These are phyloP conservation scores for Ophidiomyces ophidiicola DNA, from an alignment of 2,329 filamentous ascomycete species.

Conservation along the genomic window DNA sequence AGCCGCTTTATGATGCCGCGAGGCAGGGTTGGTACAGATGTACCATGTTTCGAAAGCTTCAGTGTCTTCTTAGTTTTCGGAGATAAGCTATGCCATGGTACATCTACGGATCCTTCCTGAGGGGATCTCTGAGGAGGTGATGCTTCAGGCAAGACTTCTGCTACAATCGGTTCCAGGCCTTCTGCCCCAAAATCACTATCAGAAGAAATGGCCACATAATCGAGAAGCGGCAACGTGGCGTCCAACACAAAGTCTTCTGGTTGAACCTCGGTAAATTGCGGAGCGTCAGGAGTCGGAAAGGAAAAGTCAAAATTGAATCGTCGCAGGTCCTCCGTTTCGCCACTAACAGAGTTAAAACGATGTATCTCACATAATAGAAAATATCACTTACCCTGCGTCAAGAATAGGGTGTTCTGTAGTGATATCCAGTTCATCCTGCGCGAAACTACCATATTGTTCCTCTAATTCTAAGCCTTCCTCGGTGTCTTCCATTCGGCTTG, in stretches of 20 bases:
- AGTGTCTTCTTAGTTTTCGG: constrained; percentile 27
- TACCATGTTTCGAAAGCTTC: constrained; percentile 56
- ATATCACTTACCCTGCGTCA: constrained; percentile 25
- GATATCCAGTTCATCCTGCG: constrained; percentile 24
- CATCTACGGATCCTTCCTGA: constrained; percentile 9
- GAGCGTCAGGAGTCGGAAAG: constrained; percentile 28
- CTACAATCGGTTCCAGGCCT: constrained; percentile 24
- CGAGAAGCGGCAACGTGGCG: constrained; percentile 21
- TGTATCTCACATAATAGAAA: constrained; percentile 4
- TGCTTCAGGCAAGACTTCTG: constrained; percentile 13
- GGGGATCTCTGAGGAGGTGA: not conserved
- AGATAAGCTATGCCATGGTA: not conserved
- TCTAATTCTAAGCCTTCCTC: constrained; percentile 31
- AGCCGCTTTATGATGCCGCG: constrained; percentile 56
- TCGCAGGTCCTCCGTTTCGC: constrained; percentile 34
- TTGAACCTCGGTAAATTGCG: constrained; percentile 25
- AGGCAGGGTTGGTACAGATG: constrained; percentile 64
- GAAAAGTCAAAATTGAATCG: constrained; percentile 33
- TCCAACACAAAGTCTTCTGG: constrained; percentile 26
- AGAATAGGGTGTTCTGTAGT: constrained; percentile 29
- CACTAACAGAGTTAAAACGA: constrained; percentile 20
- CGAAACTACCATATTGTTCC: constrained; percentile 27
- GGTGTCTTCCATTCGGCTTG: constrained; percentile 35
- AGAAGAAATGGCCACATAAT: constrained; percentile 20
- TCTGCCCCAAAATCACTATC: constrained; percentile 22